Evolutionary conservation across 106 monocot genomes (phyloP).

Genomic region (Triglochin maritima): DNA sequence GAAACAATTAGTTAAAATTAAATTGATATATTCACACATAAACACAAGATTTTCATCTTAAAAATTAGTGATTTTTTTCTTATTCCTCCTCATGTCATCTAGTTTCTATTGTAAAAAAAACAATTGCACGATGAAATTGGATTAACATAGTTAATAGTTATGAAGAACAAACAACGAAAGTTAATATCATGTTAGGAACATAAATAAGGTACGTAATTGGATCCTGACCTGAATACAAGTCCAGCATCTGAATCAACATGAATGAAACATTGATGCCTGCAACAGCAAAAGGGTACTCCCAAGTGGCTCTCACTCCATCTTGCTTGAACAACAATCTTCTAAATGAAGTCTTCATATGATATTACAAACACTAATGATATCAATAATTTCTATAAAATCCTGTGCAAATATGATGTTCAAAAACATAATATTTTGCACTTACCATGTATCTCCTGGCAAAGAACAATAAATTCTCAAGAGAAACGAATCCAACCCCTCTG

Average conservation of each 20-base stretch:
- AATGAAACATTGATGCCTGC: constrained; percentile 28
- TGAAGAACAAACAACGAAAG: background rate
- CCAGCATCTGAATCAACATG: constrained; percentile 28
- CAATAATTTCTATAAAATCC: background rate
- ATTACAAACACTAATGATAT: background rate
- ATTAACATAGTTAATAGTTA: background rate
- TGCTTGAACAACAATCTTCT: constrained; percentile 18
- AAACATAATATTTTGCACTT: constrained; percentile 4
- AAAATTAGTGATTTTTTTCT: too few relatives aligned
- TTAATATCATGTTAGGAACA: too few relatives aligned
- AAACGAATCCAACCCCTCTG: constrained; percentile 89
- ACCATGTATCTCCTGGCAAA: constrained; percentile 77
- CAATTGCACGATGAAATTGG: background rate
- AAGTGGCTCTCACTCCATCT: constrained; percentile 18
- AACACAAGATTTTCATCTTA: too few relatives aligned
- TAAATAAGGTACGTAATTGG: too few relatives aligned
- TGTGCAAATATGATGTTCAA: background rate
- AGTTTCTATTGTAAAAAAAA: too few relatives aligned
- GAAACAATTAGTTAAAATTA: too few relatives aligned
- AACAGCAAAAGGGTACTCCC: constrained; percentile 29
- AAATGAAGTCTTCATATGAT: constrained; percentile 11
- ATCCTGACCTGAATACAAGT: constrained; percentile 20
- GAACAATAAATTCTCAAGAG: constrained; percentile 85
- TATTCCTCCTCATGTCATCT: too few relatives aligned
- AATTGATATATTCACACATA: too few relatives aligned